phyloP scores from a whole-genome alignment of 345 rosid species.

The Salix arbutifolia region DNA sequence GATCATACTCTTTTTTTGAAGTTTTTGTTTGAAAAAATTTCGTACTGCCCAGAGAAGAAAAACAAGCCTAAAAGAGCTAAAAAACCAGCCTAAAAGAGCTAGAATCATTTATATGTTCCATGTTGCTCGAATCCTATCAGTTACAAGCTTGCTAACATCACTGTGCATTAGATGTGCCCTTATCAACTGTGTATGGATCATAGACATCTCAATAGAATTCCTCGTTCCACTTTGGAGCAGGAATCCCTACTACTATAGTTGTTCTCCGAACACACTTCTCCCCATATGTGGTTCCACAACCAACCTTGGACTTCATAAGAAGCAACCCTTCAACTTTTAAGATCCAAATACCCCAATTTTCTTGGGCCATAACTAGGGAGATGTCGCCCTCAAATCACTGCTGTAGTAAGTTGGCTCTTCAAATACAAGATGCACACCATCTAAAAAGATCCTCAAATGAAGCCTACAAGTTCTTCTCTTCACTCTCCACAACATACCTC shows the following conservation, averaged over 20 bases:
- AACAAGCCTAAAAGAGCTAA: too few species aligned
- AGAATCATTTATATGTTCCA: too few species aligned
- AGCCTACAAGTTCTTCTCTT: conserved; percentile 32
- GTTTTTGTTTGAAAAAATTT: too few species aligned
- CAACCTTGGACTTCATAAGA: conserved; percentile 42
- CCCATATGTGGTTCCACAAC: conserved; percentile 41
- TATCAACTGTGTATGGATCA: too few species aligned
- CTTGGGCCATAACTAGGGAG: conserved; percentile 36
- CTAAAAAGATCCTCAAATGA: conserved; percentile 40
- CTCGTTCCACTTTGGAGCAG: conserved; percentile 44
- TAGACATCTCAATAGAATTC: conserved; percentile 57
- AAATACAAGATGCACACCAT: conserved; percentile 49
- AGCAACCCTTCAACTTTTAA: conserved; percentile 18
- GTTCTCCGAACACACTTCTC: conserved; percentile 18
- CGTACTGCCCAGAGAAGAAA: too few species aligned
- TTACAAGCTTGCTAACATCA: too few species aligned
- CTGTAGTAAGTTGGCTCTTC: conserved; percentile 54
- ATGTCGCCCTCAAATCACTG: conserved; percentile 44
- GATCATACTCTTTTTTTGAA: too few species aligned
- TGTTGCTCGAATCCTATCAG: too few species aligned
- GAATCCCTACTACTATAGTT: conserved; percentile 21
- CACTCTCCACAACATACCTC: neutral
- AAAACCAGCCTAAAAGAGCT: too few species aligned
- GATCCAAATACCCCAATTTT: conserved; percentile 27
- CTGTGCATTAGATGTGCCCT: too few species aligned